Base-by-base conservation (phyloP, 257 asterid genomes). In the Perilla frutescens region DNA sequence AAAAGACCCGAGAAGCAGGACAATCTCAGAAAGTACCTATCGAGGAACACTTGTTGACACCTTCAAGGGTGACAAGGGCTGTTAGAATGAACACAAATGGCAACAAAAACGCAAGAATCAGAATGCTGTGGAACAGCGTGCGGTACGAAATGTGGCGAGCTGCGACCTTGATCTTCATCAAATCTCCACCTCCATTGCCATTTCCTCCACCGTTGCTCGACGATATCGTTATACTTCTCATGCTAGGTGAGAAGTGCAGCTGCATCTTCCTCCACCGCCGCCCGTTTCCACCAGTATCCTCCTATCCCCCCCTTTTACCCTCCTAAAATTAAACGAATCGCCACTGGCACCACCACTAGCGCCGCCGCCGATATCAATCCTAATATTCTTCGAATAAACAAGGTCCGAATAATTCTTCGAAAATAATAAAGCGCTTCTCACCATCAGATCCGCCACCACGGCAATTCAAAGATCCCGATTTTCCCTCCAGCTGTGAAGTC, bases 201-300 rank as follows among this genome's bases (percentile, higher is more conserved):
- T 74, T 81, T 71, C 86, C 85, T 77, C 81, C 90, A 80, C 77
- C 80, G 83, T 88, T 76, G 87, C 90, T 83, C 76, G 97, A 83
- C 26, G 91, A 94, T 87, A 95, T 92, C 72, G 99, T 95, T 87
- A 95, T 87, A 87, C 99, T 95, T 92, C 98, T 90, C 98, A 92
- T 95, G 94, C 97, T 89, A 86, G 98, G 97, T 83, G 99, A 95
- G 91, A 95, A 92, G 92, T 90, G 98, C 94, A 95, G 98, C 98
- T 92, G 98, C 99, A 95, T 95, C 96, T 87, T 95, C 96, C 88
- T 83, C 85, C 76, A 8, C 81, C 82, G 76, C 79, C 77, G 53
- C 77, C 76, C 81, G 63, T 79, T 85, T 76, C 86, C 77, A 41
- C 86, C 80, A 63, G 70, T 79, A 51, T 51, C 77, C 65, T 77